Evolutionary conservation across 2,329 filamentous ascomycete genomes (phyloP).

Genomic region (Trichoderma sp.): DNA sequence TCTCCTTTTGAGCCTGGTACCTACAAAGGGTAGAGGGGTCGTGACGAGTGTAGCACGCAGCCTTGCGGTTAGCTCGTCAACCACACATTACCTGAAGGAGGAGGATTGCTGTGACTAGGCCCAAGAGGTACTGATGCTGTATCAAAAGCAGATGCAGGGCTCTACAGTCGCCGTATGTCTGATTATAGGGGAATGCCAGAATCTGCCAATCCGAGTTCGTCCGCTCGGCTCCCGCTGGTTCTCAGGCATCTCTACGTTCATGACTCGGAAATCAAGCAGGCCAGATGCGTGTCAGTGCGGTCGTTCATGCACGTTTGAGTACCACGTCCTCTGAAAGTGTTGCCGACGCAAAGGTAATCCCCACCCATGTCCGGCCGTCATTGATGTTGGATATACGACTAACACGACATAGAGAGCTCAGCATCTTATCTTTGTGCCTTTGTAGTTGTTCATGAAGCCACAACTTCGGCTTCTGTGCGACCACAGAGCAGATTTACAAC

Average conservation of each 20-base stretch:
- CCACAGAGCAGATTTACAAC: background rate
- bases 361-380: constrained; percentile 3
- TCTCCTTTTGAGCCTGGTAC: background rate
- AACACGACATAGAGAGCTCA: background rate
- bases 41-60: constrained; percentile 6
- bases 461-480: background rate
- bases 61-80: constrained; percentile 23
- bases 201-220: constrained; percentile 17
- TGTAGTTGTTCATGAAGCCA: background rate
- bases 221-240: constrained; percentile 12
- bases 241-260: background rate
- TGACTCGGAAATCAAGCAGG: background rate
- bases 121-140: constrained; percentile 4
- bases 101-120: background rate
- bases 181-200: background rate
- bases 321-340: background rate
- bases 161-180: background rate
- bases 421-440: background rate
- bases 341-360: constrained; percentile 1
- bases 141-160: background rate
- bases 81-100: constrained; percentile 20
- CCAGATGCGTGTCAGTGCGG: background rate
- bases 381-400: background rate
- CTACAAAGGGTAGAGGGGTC: constrained; percentile 18
- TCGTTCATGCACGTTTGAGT: constrained; percentile 4